Evolutionary conservation across 805 yeast genomes (phyloP), one percentile per base, ranked within the genome.

Genomic region (Starmerella lactis-condensi): DNA sequence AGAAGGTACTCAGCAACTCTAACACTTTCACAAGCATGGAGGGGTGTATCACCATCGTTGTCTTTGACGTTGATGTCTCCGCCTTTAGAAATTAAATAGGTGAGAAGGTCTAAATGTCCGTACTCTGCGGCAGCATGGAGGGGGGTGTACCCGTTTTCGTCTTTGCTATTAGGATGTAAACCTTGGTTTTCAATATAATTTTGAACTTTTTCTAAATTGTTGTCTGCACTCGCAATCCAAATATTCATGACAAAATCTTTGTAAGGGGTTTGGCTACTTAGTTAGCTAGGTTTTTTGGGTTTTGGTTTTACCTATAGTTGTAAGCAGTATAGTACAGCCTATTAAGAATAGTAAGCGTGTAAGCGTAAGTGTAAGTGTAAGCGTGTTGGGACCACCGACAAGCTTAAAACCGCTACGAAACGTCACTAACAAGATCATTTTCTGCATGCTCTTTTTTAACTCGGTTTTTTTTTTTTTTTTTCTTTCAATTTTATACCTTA

Each of bases 71-170:
- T 82, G 16, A 82, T 65, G 47, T 89, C 73, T 5, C 94, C 96
- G 6, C 77, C 77, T 13, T 54, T 43, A 13, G 55, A 50, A 4
- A 76, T 51, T 28, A 81, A 58, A 39, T 64, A 66, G 34, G 56
- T 51, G 23, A 89, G 57, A 24, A 89, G 57, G 7, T 75, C 82
- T 2, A 56, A 44, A 49, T 85, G 83, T 6, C 85, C 85, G 52
- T 89, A 89, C 1, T 95, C 75, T 2, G 91, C 92, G 1, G 98
- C 96, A 1, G 99, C 99, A 52, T 89, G 99, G 9, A 89, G 64
- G 5, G 98, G 92, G 0, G 96, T 85, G 54, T 91, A 89, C 1
- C 99, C 99, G 46, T 83, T 79, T 1, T 78, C 76, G 52, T 89
- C 99, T 39, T 73, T 69, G 5, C 75, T 65, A 46, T 79, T 75